Evolutionary conservation across 441 rosid species (phyloP).

Genomic region (Viola pubescens): DNA sequence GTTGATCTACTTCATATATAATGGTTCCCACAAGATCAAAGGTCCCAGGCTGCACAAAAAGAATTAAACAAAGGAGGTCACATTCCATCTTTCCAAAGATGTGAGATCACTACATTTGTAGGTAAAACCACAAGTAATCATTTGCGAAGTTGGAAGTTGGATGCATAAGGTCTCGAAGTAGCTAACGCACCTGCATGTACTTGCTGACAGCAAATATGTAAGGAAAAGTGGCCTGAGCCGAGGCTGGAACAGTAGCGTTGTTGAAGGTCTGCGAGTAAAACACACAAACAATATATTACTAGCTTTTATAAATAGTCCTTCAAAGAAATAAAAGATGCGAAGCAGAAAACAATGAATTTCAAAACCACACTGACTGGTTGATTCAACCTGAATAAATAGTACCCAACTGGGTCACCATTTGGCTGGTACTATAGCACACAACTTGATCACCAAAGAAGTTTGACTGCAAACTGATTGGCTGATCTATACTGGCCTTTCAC

Average conservation of each 20-base stretch:
- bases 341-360: no score
- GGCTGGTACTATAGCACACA: no score
- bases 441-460: no score
- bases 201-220: constrained; percentile 85
- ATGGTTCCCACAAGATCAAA: constrained; percentile 93
- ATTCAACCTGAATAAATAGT: no score
- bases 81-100: not conserved
- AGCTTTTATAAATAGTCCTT: not conserved
- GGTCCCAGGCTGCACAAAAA: constrained; percentile 64
- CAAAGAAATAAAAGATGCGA: no score
- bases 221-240: constrained; percentile 81
- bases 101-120: constrained; percentile 4
- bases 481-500: no score
- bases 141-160: not conserved
- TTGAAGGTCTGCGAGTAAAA: constrained; percentile 57
- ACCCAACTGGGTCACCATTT: no score
- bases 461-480: no score
- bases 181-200: constrained; percentile 69
- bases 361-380: no score
- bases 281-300: not conserved
- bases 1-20: constrained; percentile 70
- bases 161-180: constrained; percentile 3
- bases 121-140: no score
- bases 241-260: constrained; percentile 79
- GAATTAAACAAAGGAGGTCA: no score